These are phyloP conservation scores for Inga laurina DNA, from an alignment of 306 rosid genomes.

Conservation along the genomic window DNA sequence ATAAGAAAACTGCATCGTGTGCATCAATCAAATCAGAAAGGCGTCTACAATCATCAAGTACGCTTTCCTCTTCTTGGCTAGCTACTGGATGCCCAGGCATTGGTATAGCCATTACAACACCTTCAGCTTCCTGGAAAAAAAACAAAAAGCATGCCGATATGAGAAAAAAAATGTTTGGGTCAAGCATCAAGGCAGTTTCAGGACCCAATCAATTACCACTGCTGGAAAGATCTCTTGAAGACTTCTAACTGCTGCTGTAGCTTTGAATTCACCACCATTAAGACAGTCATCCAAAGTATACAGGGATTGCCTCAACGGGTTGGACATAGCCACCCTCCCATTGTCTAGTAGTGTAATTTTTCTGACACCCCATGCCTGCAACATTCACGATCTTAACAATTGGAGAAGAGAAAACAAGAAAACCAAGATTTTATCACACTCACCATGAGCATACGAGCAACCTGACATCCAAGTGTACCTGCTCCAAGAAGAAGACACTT, in stretches of 20 bases:
- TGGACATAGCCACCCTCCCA: constrained; percentile 97
- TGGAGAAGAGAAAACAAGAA: constrained; percentile 20
- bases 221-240: constrained; percentile 87
- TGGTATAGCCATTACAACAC: constrained; percentile 87
- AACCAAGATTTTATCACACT: constrained; percentile 35
- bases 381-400: constrained; percentile 18
- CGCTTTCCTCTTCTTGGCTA: constrained; percentile 62
- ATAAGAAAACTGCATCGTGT: constrained; percentile 80
- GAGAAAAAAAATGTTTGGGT: constrained; percentile 9
- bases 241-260: constrained; percentile 82
- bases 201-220: constrained; percentile 61
- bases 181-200: constrained; percentile 12
- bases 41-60: constrained; percentile 71
- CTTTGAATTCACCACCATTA: constrained; percentile 87
- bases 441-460: constrained; percentile 98
- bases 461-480: constrained; percentile 99
- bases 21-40: constrained; percentile 74
- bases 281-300: constrained; percentile 92
- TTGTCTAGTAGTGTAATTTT: constrained; percentile 86
- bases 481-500: constrained; percentile 99
- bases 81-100: constrained; percentile 98
- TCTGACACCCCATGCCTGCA: constrained; percentile 97
- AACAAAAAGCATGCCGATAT: constrained; percentile 14
- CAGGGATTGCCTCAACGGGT: constrained; percentile 97
- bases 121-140: constrained; percentile 79